Conservation (phyloP, 331 rosid genomes). For the Dryas integrifolia region DNA sequence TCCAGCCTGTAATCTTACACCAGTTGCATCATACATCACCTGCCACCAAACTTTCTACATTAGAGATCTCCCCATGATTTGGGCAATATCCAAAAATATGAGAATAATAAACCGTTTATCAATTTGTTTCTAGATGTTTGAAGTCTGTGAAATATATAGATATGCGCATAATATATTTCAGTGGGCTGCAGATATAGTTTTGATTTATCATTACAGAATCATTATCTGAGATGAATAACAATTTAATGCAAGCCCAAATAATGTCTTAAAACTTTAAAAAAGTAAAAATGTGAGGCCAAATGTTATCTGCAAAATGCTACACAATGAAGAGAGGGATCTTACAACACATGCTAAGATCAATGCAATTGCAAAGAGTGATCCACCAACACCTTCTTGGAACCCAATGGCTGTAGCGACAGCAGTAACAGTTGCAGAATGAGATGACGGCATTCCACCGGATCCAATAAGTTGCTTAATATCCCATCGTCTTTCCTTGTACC, state of each 20-base stretch:
- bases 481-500: conserved; percentile 93
- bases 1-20: conserved; percentile 96
- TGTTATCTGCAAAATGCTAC: conserved; percentile 3
- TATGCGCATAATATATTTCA: background rate
- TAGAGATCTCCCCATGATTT: conserved; percentile 29
- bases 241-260: background rate
- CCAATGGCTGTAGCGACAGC: conserved; percentile 88
- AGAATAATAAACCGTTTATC: conserved; percentile 2
- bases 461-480: conserved; percentile 79
- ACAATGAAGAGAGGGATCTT: conserved; percentile 33
- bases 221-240: conserved; percentile 13
- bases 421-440: conserved; percentile 96
- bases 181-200: conserved; percentile 3
- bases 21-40: conserved; percentile 99
- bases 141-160: background rate
- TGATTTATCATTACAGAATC: conserved; percentile 5
- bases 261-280: conserved; percentile 4
- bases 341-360: conserved; percentile 83
- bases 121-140: background rate
- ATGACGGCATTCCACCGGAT: conserved; percentile 99
- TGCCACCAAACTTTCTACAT: conserved; percentile 48
- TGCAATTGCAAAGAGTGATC: conserved; percentile 70
- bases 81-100: background rate
- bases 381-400: conserved; percentile 88
- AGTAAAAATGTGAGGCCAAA: background rate